Percentiles rank a stretch among this genome's conserved stretches.
Evolutionary conservation across 2,329 filamentous ascomycete genomes (phyloP).

Genomic region (Hypomyces perniciosus): DNA sequence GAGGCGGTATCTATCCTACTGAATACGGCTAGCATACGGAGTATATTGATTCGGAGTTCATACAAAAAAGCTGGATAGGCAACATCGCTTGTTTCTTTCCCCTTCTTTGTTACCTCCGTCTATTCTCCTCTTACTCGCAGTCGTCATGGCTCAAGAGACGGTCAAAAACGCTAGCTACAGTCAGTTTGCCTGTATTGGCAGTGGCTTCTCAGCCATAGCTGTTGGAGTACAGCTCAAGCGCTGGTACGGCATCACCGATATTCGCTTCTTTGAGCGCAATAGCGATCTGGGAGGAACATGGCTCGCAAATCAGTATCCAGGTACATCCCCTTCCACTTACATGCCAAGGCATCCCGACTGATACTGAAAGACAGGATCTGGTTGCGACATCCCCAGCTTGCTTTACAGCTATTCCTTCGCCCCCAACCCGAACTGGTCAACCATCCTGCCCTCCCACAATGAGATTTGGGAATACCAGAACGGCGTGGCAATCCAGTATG

Average conservation of each 20-base stretch:
- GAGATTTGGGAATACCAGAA: conserved; percentile 56
- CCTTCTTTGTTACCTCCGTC: not conserved
- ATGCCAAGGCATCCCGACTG: no score
- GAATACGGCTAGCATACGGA: no score
- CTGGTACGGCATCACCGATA: conserved; percentile 51
- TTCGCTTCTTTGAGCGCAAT: conserved; percentile 55
- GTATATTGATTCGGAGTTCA: no score
- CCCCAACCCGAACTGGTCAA: conserved; percentile 55
- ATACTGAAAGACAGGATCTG: conserved; percentile 24
- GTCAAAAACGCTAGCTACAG: conserved; percentile 22
- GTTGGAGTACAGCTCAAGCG: conserved; percentile 54
- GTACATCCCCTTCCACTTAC: conserved; percentile 19
- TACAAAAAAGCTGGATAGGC: no score
- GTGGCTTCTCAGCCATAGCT: conserved; percentile 57
- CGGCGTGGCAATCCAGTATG: conserved; percentile 41
- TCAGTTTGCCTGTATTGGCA: conserved; percentile 46
- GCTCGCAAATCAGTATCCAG: conserved; percentile 57
- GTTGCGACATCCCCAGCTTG: conserved; percentile 53
- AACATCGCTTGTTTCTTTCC: not conserved
- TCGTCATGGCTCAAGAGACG: not conserved
- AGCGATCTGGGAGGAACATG: conserved; percentile 57
- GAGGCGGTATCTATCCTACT: no score
- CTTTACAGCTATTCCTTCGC: conserved; percentile 58
- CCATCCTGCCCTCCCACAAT: conserved; percentile 46
- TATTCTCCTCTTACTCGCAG: not conserved